phyloP scores from a whole-genome alignment of 2,329 filamentous ascomycete genomes.

The Alternaria sp. region DNA sequence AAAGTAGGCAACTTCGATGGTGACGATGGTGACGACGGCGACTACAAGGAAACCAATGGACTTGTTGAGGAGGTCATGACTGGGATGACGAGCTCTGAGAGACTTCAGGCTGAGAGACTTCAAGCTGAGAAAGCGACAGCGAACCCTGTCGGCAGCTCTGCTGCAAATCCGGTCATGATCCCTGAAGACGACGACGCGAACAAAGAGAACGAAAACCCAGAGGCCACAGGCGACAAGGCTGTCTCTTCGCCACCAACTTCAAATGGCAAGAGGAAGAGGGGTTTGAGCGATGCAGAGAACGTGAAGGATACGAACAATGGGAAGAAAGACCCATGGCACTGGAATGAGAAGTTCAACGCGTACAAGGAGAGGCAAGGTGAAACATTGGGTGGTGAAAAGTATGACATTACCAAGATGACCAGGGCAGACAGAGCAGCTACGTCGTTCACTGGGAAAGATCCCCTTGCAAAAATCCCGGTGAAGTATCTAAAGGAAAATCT shows the following conservation, averaged over 20 bases:
- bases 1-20: slow-evolving; percentile 1
- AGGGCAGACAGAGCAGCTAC: slow-evolving; percentile 18
- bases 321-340: slow-evolving; percentile 25
- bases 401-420: slow-evolving; percentile 33
- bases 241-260: background rate
- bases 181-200: slow-evolving; percentile 8
- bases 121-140: background rate
- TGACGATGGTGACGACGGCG: background rate
- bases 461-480: slow-evolving; percentile 16
- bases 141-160: background rate
- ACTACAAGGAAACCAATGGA: background rate
- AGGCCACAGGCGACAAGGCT: background rate
- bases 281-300: background rate
- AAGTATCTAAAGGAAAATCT: slow-evolving; percentile 15
- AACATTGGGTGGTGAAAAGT: slow-evolving; percentile 18
- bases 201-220: slow-evolving; percentile 9
- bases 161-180: slow-evolving; percentile 2
- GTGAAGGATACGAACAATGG: background rate
- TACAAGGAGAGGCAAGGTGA: slow-evolving; percentile 11
- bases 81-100: background rate
- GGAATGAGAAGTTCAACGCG: slow-evolving; percentile 13
- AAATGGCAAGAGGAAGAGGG: slow-evolving; percentile 10
- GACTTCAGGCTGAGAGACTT: background rate
- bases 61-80: background rate
- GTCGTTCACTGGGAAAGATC: slow-evolving; percentile 23